phyloP scores from a whole-genome alignment of 768 basidiomycete species.

The Auricularia sp. region DNA sequence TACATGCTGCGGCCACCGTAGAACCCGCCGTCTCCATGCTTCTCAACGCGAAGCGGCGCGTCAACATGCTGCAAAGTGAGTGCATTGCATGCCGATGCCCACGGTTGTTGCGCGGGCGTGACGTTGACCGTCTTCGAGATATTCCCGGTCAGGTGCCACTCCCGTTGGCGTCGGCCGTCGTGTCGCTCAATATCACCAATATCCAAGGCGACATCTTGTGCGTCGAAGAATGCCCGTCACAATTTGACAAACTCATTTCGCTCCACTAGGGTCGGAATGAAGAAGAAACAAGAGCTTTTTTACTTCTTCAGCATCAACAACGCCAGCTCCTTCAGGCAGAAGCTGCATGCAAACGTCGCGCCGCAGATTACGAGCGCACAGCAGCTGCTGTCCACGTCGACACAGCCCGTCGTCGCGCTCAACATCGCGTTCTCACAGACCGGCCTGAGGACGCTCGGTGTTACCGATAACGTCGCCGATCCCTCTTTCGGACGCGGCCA shows the following conservation, averaged over 20 bases:
- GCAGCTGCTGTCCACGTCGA: conserved; percentile 2
- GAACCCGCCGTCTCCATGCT: no score
- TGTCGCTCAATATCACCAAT: conserved; percentile 5
- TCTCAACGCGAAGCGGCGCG: no score
- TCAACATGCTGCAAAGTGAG: no score
- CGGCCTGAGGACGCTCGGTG: conserved; percentile 9
- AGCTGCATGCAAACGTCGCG: conserved; percentile 3
- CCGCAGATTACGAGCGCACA: conserved; percentile 5
- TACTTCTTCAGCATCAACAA: conserved; percentile 17
- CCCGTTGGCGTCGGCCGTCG: not conserved
- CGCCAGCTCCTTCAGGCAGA: conserved; percentile 11
- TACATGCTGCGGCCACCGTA: no score
- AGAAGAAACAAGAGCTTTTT: conserved; percentile 14
- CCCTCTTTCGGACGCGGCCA: conserved; percentile 11
- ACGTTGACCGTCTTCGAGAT: not conserved
- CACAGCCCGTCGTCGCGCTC: conserved; percentile 11
- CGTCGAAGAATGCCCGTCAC: not conserved
- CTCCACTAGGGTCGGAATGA: conserved; percentile 14
- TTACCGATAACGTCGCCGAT: conserved; percentile 14
- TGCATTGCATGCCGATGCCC: no score
- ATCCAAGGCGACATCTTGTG: conserved; percentile 13
- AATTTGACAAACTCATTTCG: no score
- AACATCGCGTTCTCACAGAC: conserved; percentile 16
- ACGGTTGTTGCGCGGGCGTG: no score
- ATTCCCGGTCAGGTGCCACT: not conserved